Conservation (phyloP, 2,329 filamentous ascomycete species). For the Parascedosporium putredinis region DNA sequence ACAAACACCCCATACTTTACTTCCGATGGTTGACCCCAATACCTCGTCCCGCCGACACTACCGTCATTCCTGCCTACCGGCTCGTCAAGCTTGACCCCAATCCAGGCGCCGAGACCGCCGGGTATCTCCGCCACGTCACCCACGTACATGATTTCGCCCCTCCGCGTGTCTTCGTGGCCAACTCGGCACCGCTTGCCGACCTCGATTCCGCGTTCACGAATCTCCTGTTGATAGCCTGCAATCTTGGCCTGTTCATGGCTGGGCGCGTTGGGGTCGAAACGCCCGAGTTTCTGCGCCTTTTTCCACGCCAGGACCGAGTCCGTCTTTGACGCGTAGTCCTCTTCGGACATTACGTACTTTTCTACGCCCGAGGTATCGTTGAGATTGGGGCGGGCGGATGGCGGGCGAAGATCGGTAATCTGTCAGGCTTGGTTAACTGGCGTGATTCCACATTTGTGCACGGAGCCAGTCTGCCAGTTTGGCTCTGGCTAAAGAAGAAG, state of each 20-base stretch:
- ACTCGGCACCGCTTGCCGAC: constrained; percentile 55
- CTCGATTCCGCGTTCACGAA: constrained; percentile 56
- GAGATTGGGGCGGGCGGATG: constrained; percentile 65
- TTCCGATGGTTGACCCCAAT: constrained; percentile 56
- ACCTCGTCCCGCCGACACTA: constrained; percentile 53
- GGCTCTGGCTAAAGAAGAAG: background rate
- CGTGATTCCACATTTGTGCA: background rate
- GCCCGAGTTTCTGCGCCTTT: constrained; percentile 85
- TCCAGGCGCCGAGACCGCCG: constrained; percentile 51
- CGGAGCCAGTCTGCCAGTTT: background rate
- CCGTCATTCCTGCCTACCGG: constrained; percentile 78
- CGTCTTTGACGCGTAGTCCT: constrained; percentile 74
- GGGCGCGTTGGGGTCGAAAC: constrained; percentile 81
- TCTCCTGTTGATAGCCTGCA: constrained; percentile 56
- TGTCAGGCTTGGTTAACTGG: constrained; percentile 23
- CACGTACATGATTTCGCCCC: constrained; percentile 62
- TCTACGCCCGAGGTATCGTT: constrained; percentile 71
- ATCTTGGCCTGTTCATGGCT: constrained; percentile 63
- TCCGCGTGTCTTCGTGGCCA: constrained; percentile 55
- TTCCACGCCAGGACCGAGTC: constrained; percentile 95
- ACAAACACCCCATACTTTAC: constrained; percentile 71
- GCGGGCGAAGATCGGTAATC: constrained; percentile 73
- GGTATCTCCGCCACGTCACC: constrained; percentile 68
- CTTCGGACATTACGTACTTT: constrained; percentile 81
- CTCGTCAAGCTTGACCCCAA: constrained; percentile 67